Evolutionary conservation across 2,329 filamentous ascomycete genomes (phyloP), one percentile per base, ranked within the genome.

Genomic region (Ceratocystis variospora): DNA sequence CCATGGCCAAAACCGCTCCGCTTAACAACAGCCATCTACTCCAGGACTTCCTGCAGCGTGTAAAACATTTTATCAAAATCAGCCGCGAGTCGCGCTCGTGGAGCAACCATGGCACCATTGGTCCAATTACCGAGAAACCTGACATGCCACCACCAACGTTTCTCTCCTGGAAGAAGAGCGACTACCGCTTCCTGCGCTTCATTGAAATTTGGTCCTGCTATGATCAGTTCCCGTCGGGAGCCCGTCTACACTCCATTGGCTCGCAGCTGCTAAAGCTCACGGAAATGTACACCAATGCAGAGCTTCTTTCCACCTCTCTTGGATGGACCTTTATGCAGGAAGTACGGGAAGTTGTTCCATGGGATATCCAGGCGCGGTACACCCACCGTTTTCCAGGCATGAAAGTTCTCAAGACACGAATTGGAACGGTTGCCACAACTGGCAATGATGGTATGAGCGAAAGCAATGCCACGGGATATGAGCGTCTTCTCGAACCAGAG

Each of bases 251-350:
- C 68, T 79, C 84, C 46, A 76, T 87, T 67, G 87, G 86, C 0
- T 81, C 87, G 3, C 74, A 83, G 12, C 79, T 94, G 45, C 73
- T 94, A 46, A 82, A 84, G 22, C 80, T 82, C 7, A 76, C 84
- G 0, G 80, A 79, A 0, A 77, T 85, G 65, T 93, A 93, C 71
- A 70, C 74, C 5, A 76, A 81, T 5, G 75, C 74, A 4, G 74
- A 80, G 61, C 73, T 74, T 62, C 76, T 84, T 46, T 77, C 79
- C 28, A 73, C 76, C 15, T 72, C 73, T 50, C 77, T 79, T 3
- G 81, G 81, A 45, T 86, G 83, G 79, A 80, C 83, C 0, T 90
- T 92, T 69, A 75, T 94, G 37, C 87, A 92, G 71, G 89, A 94
- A 73, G 79, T 92, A 50, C 88, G 88, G 10, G 83, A 85, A 64